Evolutionary conservation across 1,284 basidiomycete species (phyloP).

Genomic region (Mrakiaceae sp.): DNA sequence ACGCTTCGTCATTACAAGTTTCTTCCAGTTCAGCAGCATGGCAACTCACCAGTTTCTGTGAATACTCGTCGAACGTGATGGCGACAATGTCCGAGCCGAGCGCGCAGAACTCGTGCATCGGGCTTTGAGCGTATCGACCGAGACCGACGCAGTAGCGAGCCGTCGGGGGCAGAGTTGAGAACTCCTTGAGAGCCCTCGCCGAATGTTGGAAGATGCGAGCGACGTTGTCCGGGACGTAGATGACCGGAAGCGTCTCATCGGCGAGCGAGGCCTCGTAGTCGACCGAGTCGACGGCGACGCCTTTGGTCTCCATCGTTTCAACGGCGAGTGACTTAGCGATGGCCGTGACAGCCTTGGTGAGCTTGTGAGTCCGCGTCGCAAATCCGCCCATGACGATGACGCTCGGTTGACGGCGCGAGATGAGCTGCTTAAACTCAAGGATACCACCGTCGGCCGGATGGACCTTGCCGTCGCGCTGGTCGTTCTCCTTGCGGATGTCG

Average conservation of each 20-base stretch:
- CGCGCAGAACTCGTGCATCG: conserved; percentile 84
- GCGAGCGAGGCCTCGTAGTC: conserved; percentile 24
- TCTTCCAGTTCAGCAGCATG: background rate
- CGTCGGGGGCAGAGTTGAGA: conserved; percentile 62
- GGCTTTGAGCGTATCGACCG: conserved; percentile 86
- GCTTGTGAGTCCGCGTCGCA: conserved; percentile 54
- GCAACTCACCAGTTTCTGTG: conserved; percentile 65
- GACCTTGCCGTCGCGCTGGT: background rate
- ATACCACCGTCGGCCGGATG: conserved; percentile 14
- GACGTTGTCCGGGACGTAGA: conserved; percentile 81
- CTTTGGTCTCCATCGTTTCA: conserved; percentile 24
- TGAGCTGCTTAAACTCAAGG: conserved; percentile 61
- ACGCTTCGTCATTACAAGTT: conserved; percentile 4
- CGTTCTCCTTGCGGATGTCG: conserved; percentile 33
- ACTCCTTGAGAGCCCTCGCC: conserved; percentile 73
- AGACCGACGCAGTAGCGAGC: conserved; percentile 93
- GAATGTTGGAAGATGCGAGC: conserved; percentile 91
- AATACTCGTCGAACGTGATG: conserved; percentile 68
- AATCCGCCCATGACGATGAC: conserved; percentile 85
- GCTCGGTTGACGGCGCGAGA: conserved; percentile 72
- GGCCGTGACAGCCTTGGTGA: conserved; percentile 51
- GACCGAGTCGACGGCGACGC: conserved; percentile 18
- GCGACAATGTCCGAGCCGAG: conserved; percentile 69
- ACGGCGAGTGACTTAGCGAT: conserved; percentile 33
- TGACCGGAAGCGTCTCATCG: conserved; percentile 55